Conservation (phyloP, 2,329 filamentous ascomycete species). For the Macrophomina phaseolina region DNA sequence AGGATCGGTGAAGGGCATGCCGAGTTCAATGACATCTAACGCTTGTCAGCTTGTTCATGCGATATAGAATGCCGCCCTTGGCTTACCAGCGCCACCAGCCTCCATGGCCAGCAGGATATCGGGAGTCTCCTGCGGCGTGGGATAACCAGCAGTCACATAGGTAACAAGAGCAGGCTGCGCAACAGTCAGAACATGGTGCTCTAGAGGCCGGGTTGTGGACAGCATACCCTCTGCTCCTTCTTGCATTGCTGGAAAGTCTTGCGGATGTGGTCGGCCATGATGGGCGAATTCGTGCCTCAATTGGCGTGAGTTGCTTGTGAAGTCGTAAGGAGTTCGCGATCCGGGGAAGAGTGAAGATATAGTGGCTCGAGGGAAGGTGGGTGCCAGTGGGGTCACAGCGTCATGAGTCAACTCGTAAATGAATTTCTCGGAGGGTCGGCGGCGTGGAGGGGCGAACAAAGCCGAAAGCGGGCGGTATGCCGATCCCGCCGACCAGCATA, state of each 20-base stretch:
- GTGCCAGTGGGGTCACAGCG: conserved; percentile 19
- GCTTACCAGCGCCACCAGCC: conserved; percentile 83
- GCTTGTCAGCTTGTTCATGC: conserved; percentile 27
- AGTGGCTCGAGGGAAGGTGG: conserved; percentile 7
- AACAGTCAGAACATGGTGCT: background rate
- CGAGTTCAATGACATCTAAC: conserved; percentile 90
- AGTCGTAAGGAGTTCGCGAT: conserved; percentile 4
- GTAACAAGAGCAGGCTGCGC: conserved; percentile 82
- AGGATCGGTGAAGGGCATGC: conserved; percentile 95
- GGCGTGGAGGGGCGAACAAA: conserved; percentile 25
- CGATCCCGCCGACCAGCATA: conserved; percentile 20
- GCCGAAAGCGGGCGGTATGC: conserved; percentile 24
- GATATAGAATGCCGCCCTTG: conserved; percentile 30
- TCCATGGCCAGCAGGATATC: conserved; percentile 88
- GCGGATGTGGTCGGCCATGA: conserved; percentile 54
- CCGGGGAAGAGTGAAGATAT: conserved; percentile 3
- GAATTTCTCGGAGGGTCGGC: conserved; percentile 24
- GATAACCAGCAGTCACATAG: conserved; percentile 95
- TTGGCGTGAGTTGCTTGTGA: background rate
- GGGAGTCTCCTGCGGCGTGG: conserved; percentile 79
- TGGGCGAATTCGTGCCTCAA: conserved; percentile 27
- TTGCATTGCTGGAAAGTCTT: conserved; percentile 58
- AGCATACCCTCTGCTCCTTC: conserved; percentile 52
- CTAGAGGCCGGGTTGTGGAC: background rate
- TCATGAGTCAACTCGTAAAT: conserved; percentile 28